phyloP scores from a whole-genome alignment of 2,329 filamentous ascomycete genomes.

The Cryphonectria nitschkei region DNA sequence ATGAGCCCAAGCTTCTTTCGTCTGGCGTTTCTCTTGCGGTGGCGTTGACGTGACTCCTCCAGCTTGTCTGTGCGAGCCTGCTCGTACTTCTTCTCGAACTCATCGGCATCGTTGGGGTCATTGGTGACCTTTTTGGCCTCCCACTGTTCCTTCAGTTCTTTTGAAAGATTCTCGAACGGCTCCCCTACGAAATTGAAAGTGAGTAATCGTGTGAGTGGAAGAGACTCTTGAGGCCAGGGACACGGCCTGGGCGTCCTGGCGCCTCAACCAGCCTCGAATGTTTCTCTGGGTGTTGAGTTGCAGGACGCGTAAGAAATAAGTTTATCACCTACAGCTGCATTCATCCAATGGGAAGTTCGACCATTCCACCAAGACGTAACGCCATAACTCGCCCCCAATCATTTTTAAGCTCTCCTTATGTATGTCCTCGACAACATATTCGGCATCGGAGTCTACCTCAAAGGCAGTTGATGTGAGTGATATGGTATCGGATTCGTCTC shows the following conservation, averaged over 20 bases:
- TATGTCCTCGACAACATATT: slow-evolving; percentile 60
- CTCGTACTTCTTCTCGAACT: slow-evolving; percentile 45
- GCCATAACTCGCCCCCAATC: slow-evolving; percentile 37
- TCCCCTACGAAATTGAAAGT: slow-evolving; percentile 41
- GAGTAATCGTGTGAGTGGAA: background rate
- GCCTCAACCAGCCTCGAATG: background rate
- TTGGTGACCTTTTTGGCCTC: slow-evolving; percentile 44
- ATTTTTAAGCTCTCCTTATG: slow-evolving; percentile 47
- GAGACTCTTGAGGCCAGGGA: background rate
- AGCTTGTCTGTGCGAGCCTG: slow-evolving; percentile 37
- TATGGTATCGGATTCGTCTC: slow-evolving; percentile 53
- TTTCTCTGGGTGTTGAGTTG: background rate
- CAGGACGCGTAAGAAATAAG: background rate
- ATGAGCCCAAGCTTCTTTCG: slow-evolving; percentile 44
- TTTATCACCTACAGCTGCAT: slow-evolving; percentile 48
- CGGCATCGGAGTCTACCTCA: slow-evolving; percentile 43
- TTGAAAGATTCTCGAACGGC: slow-evolving; percentile 47
- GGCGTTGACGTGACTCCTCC: slow-evolving; percentile 41
- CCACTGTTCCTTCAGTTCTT: slow-evolving; percentile 48
- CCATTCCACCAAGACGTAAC: slow-evolving; percentile 68
- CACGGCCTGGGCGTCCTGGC: background rate
- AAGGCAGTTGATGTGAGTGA: slow-evolving; percentile 59
- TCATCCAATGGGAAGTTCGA: slow-evolving; percentile 59
- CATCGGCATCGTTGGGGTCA: slow-evolving; percentile 37
- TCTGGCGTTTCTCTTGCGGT: slow-evolving; percentile 49